A percentile compares a stretch with the other conserved stretches of the same genome.
These are phyloP conservation scores for Pezicula radicicola DNA, from an alignment of 2,329 filamentous ascomycete genomes.

Conservation along the genomic window DNA sequence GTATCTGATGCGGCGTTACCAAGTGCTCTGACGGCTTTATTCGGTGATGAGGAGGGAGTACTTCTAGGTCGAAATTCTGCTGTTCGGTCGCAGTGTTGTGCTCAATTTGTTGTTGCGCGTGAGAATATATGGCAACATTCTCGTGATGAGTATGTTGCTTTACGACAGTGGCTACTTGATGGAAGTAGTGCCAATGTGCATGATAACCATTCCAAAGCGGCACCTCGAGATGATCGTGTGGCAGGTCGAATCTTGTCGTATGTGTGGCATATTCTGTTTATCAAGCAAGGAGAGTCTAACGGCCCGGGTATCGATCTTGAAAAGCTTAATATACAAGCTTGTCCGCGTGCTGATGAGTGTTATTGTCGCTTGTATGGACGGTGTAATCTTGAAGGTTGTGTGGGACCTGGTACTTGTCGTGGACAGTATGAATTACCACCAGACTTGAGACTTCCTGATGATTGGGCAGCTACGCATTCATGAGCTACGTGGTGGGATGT, in stretches of 20 bases:
- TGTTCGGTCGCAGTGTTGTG: conserved; percentile 48
- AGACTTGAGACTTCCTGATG: conserved; percentile 13
- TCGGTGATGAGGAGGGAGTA: conserved; percentile 31
- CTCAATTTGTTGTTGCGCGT: conserved; percentile 50
- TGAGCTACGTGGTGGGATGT: not conserved
- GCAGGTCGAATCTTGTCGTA: conserved; percentile 45
- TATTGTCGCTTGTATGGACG: conserved; percentile 23
- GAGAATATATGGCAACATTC: conserved; percentile 45
- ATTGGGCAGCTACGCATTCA: conserved; percentile 4
- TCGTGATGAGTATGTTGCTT: conserved; percentile 46
- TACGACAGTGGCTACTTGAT: conserved; percentile 52
- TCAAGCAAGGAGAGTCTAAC: conserved; percentile 16
- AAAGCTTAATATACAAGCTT: conserved; percentile 16
- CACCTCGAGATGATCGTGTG: conserved; percentile 38
- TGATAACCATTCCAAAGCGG: conserved; percentile 13
- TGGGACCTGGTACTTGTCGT: conserved; percentile 10
- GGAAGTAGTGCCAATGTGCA: conserved; percentile 13
- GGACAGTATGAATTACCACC: conserved; percentile 19
- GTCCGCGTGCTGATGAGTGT: conserved; percentile 17
- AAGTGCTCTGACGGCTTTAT: conserved; percentile 30
- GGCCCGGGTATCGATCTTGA: conserved; percentile 10
- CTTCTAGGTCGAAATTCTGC: conserved; percentile 37
- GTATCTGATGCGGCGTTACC: conserved; percentile 36
- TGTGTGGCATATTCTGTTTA: conserved; percentile 46
- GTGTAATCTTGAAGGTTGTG: conserved; percentile 16